Conservation (phyloP, 352 stramenopile species). For the Globisporangium polare region DNA sequence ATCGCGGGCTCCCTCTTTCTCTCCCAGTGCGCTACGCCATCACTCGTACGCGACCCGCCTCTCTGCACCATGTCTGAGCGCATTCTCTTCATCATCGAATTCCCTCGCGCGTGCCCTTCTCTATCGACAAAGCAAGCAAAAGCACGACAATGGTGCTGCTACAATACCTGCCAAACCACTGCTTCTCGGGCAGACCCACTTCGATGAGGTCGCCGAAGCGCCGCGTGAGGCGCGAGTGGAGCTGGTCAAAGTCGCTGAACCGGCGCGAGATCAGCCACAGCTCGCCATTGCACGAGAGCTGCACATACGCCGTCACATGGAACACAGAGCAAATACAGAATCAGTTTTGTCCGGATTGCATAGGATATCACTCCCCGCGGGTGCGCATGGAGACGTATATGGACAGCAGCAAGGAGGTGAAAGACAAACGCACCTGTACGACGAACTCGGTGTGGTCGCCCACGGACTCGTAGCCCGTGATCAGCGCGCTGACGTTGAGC, state of each 20-base stretch:
- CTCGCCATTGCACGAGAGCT: slow-evolving; percentile 84
- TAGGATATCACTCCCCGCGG: no score
- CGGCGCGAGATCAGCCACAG: slow-evolving; percentile 79
- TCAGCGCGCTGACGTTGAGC: slow-evolving; percentile 75
- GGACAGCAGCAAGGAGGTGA: neutral
- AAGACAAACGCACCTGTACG: slow-evolving; percentile 36
- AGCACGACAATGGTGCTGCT: neutral
- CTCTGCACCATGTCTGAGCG: neutral
- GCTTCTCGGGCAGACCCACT: slow-evolving; percentile 68
- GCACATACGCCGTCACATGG: neutral
- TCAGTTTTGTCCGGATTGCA: neutral
- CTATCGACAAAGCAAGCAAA: slow-evolving; percentile 7
- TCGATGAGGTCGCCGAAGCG: slow-evolving; percentile 74
- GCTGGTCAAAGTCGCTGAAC: slow-evolving; percentile 87
- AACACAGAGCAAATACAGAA: neutral
- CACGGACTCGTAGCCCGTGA: slow-evolving; percentile 80
- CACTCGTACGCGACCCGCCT: neutral
- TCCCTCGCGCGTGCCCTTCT: slow-evolving; percentile 11
- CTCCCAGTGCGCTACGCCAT: neutral
- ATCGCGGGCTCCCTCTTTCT: neutral
- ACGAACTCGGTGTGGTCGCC: slow-evolving; percentile 86
- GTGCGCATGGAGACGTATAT: no score
- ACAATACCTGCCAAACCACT: slow-evolving; percentile 80
- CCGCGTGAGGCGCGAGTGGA: slow-evolving; percentile 70
- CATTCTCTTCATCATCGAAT: slow-evolving; percentile 42